Evolutionary conservation across 352 stramenopile species (phyloP).

Genomic region (Phytophthora uliginosa): DNA sequence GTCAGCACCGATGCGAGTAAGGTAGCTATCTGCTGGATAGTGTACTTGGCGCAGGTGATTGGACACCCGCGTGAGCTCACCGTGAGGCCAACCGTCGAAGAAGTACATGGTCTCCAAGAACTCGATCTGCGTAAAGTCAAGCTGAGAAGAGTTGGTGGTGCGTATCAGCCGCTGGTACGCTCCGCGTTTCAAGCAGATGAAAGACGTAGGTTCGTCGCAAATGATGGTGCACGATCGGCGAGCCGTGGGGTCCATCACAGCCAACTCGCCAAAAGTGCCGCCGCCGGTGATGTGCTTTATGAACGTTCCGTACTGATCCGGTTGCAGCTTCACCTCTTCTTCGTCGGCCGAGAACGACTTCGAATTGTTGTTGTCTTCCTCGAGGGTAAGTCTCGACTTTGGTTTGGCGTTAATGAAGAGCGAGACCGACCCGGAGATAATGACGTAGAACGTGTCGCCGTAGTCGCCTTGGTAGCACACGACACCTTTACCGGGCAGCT

Average conservation of each 20-base stretch:
- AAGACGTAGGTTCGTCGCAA: slow-evolving; percentile 80
- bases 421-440: slow-evolving; percentile 80
- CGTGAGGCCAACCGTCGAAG: slow-evolving; percentile 82
- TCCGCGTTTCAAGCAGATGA: slow-evolving; percentile 87
- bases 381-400: slow-evolving; percentile 34
- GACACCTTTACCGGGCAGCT: slow-evolving; percentile 64
- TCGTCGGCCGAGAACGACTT: slow-evolving; percentile 22
- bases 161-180: slow-evolving; percentile 88
- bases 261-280: slow-evolving; percentile 84
- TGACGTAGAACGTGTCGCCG: slow-evolving; percentile 85
- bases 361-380: slow-evolving; percentile 28
- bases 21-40: slow-evolving; percentile 73
- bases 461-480: slow-evolving; percentile 90
- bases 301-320: slow-evolving; percentile 69
- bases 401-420: slow-evolving; percentile 80
- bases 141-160: slow-evolving; percentile 81
- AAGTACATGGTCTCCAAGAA: slow-evolving; percentile 87
- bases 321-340: slow-evolving; percentile 38
- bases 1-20: slow-evolving; percentile 77
- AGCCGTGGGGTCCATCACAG: slow-evolving; percentile 83
- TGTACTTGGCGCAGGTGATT: slow-evolving; percentile 72
- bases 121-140: slow-evolving; percentile 88
- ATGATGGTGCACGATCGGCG: slow-evolving; percentile 78
- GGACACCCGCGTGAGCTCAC: slow-evolving; percentile 75
- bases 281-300: slow-evolving; percentile 83